These are phyloP conservation scores for Pouteria glomerata DNA, from an alignment of 148 eudicot genomes.

Conservation along the genomic window DNA sequence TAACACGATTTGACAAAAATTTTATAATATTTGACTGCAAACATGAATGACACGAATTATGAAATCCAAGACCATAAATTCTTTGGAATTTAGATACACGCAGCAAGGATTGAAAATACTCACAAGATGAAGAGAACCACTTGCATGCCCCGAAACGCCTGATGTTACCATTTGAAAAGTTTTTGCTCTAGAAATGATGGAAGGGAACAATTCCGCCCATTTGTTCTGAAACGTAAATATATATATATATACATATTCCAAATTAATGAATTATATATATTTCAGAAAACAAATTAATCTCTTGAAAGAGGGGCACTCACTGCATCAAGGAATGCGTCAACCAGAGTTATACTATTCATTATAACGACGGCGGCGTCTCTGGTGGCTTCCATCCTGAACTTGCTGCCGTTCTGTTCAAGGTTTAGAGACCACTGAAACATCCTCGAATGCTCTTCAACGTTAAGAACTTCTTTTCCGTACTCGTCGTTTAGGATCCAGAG, in stretches of 20 bases:
- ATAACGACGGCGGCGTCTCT: slow-evolving; percentile 68
- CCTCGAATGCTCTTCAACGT: slow-evolving; percentile 67
- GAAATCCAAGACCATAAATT: too few relatives aligned
- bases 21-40: too few relatives aligned
- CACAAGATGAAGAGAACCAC: slow-evolving; percentile 86
- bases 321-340: slow-evolving; percentile 83
- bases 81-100: too few relatives aligned
- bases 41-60: too few relatives aligned
- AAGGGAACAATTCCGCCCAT: slow-evolving; percentile 89
- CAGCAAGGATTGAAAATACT: too few relatives aligned
- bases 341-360: slow-evolving; percentile 88
- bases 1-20: too few relatives aligned
- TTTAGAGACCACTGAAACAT: slow-evolving; percentile 59
- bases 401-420: slow-evolving; percentile 31
- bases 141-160: slow-evolving; percentile 63
- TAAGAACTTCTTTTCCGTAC: slow-evolving; percentile 44
- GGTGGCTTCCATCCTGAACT: slow-evolving; percentile 63
- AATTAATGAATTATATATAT: not conserved
- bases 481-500: slow-evolving; percentile 49
- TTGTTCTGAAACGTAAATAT: slow-evolving; percentile 39
- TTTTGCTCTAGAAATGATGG: slow-evolving; percentile 73
- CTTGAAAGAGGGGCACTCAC: slow-evolving; percentile 35
- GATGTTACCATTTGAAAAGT: slow-evolving; percentile 69
- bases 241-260: not conserved
- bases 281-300: not conserved